Evolutionary conservation across 2,329 filamentous ascomycete species (phyloP).

Genomic region (Hymenoscyphus fraxineus): DNA sequence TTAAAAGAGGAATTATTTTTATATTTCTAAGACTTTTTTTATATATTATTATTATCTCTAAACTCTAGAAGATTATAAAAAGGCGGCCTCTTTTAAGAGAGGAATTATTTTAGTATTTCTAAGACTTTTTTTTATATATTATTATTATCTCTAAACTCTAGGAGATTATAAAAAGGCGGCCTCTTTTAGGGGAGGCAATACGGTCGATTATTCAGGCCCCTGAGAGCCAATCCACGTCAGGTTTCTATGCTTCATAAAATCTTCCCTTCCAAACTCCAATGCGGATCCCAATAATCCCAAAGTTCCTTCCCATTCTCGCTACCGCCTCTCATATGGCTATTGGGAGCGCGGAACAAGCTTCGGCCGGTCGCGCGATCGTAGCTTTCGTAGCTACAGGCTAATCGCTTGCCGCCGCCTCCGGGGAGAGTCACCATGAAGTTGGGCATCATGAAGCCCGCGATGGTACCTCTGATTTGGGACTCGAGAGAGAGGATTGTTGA

Average conservation of each 20-base stretch:
- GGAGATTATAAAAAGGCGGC: too few relatives aligned
- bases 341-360: constrained; percentile 3
- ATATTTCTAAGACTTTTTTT: too few relatives aligned
- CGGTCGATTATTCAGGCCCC: too few relatives aligned
- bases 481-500: constrained; percentile 3
- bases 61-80: too few relatives aligned
- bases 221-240: background rate
- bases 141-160: too few relatives aligned
- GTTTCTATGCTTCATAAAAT: background rate
- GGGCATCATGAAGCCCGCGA: constrained; percentile 10
- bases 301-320: background rate
- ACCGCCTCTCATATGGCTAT: constrained; percentile 1
- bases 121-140: too few relatives aligned
- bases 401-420: constrained; percentile 4
- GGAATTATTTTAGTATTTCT: too few relatives aligned
- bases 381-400: constrained; percentile 3
- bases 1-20: too few relatives aligned
- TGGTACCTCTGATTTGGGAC: background rate
- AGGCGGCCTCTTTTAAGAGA: too few relatives aligned
- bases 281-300: constrained; percentile 5
- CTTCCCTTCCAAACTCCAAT: background rate
- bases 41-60: too few relatives aligned
- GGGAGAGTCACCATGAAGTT: constrained; percentile 6
- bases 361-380: constrained; percentile 4
- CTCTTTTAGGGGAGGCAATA: too few relatives aligned